Conservation (phyloP, 2,329 filamentous ascomycete species). For the Trichoderma breve region DNA sequence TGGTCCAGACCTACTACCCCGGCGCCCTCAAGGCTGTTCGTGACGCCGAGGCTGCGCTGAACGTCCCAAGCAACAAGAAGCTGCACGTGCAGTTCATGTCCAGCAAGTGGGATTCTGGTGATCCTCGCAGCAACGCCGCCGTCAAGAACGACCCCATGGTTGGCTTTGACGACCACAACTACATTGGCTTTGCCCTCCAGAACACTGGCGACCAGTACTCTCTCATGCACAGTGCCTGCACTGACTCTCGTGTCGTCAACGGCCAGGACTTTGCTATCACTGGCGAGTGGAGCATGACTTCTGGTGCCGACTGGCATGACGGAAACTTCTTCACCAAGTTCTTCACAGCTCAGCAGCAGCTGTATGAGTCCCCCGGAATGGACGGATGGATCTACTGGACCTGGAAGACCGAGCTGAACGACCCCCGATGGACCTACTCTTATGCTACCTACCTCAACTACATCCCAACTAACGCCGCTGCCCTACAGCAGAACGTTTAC, state of each 20-base stretch:
- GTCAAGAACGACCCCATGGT: slow-evolving; percentile 41
- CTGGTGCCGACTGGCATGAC: slow-evolving; percentile 42
- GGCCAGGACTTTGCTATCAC: slow-evolving; percentile 43
- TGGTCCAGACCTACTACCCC: slow-evolving; percentile 26
- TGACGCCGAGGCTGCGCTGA: slow-evolving; percentile 25
- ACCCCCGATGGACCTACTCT: slow-evolving; percentile 33
- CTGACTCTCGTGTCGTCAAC: slow-evolving; percentile 41
- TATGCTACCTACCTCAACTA: slow-evolving; percentile 25
- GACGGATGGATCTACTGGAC: slow-evolving; percentile 60
- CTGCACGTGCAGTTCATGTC: slow-evolving; percentile 51
- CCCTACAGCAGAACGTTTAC: slow-evolving; percentile 28
- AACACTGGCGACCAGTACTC: slow-evolving; percentile 22
- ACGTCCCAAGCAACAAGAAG: slow-evolving; percentile 23
- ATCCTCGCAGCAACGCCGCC: slow-evolving; percentile 21
- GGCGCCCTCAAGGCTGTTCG: slow-evolving; percentile 27
- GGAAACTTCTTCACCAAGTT: slow-evolving; percentile 53
- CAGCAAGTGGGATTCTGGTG: slow-evolving; percentile 51
- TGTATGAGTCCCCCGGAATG: slow-evolving; percentile 48
- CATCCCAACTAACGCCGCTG: slow-evolving; percentile 27
- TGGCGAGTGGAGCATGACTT: slow-evolving; percentile 56
- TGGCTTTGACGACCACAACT: slow-evolving; percentile 58
- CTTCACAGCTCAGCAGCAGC: slow-evolving; percentile 55
- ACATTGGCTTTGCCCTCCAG: slow-evolving; percentile 30
- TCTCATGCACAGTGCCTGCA: slow-evolving; percentile 41
- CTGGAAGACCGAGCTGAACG: slow-evolving; percentile 48